Conservation (phyloP, 345 rosid species). For the Diplotaxis tenuifolia region DNA sequence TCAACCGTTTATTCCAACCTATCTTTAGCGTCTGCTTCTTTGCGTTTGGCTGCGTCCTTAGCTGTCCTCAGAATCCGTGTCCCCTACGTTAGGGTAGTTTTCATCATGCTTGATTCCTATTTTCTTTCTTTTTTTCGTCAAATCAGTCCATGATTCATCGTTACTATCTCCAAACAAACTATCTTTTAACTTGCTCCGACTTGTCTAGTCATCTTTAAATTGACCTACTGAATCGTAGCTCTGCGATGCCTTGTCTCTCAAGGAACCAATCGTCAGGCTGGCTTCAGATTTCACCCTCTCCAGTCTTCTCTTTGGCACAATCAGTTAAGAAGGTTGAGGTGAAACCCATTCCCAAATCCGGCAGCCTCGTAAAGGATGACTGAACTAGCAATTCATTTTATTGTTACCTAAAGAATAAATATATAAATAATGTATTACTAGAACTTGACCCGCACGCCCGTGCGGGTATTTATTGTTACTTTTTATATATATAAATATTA, state of each 20-base stretch:
- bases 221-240: constrained; percentile 24
- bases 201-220: constrained; percentile 34
- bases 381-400: too few relatives aligned
- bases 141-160: constrained; percentile 26
- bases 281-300: constrained; percentile 26
- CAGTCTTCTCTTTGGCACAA: too few relatives aligned
- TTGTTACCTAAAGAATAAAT: too few relatives aligned
- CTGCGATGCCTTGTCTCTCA: constrained; percentile 25
- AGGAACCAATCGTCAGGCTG: background rate
- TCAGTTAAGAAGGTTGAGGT: too few relatives aligned
- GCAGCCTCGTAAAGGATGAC: too few relatives aligned
- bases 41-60: constrained; percentile 18
- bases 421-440: too few relatives aligned
- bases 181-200: constrained; percentile 37
- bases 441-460: too few relatives aligned
- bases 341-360: too few relatives aligned
- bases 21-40: constrained; percentile 24
- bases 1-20: constrained; percentile 24
- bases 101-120: constrained; percentile 7
- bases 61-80: constrained; percentile 26
- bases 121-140: too few relatives aligned
- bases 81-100: constrained; percentile 15
- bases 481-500: too few relatives aligned
- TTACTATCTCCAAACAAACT: constrained; percentile 4
- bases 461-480: too few relatives aligned